These are phyloP conservation scores for Alternaria sp. DNA, from an alignment of 2,329 filamentous ascomycete genomes.

Conservation along the genomic window DNA sequence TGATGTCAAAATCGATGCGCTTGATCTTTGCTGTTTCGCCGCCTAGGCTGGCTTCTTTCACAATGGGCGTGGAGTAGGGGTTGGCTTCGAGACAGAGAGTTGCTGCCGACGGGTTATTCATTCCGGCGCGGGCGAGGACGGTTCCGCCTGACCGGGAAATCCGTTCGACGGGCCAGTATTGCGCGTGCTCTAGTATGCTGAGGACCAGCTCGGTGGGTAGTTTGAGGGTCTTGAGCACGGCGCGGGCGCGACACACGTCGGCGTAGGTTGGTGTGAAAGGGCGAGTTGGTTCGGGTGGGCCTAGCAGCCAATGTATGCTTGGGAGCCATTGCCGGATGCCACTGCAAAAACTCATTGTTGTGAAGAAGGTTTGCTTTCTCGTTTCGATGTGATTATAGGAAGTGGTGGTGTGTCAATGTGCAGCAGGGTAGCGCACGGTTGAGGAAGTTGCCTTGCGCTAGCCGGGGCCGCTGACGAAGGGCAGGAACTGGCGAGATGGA, in stretches of 20 bases:
- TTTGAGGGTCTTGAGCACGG: conserved; percentile 24
- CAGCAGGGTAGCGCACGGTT: background rate
- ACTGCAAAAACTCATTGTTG: background rate
- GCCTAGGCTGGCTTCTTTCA: conserved; percentile 1
- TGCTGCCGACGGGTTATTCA: conserved; percentile 10
- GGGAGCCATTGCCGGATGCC: background rate
- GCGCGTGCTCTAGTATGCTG: conserved; percentile 32
- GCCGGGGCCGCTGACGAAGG: background rate
- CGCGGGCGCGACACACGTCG: conserved; percentile 31
- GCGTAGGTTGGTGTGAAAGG: conserved; percentile 23
- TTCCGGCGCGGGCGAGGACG: background rate
- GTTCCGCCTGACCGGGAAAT: background rate
- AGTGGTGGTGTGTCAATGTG: background rate
- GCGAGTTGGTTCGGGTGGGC: background rate
- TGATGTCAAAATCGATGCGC: conserved; percentile 31
- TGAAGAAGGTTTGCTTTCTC: background rate
- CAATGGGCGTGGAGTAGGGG: conserved; percentile 14
- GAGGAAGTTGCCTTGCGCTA: background rate
- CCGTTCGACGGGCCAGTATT: conserved; percentile 28
- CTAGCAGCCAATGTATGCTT: background rate
- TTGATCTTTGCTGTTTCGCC: conserved; percentile 29
- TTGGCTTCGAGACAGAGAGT: conserved; percentile 23
- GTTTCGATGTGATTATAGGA: background rate
- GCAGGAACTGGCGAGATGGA: background rate
- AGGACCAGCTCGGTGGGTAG: conserved; percentile 42